Base-by-base conservation (phyloP, 768 basidiomycete species). In the Roridomyces roridus region DNA sequence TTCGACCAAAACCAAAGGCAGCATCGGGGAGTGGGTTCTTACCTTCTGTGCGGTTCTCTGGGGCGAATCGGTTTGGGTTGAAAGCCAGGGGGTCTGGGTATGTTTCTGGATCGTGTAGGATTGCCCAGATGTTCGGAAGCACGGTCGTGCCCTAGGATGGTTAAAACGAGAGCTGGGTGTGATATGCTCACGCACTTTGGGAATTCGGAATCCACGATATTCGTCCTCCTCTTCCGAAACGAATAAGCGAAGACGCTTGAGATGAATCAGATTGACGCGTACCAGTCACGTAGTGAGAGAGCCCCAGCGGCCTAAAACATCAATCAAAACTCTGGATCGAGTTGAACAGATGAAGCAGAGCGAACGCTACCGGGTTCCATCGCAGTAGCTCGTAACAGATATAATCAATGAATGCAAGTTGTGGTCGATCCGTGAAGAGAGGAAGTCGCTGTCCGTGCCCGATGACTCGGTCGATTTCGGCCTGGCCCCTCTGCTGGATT, bases 31-130 rank as follows among this genome's bases (percentile, higher is more conserved):
- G 65, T 35, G 66, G 67, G 45, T 77, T 78, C 51, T 72, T 69
- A 4, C 72, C 75, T 9, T 60, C 55, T 28, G 50, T 51, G 10
- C 37, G 46, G 45, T 77, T 74, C 45, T 63, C 64, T 42, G 68
- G 58, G 7, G 43, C 46, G 51, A 76, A 80, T 46, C 77, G 70
- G 28, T 72, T 68, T 10, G 77, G 74, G 46, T 72, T 70, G 60
- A 81, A 80, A 9, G 47, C 37, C 58, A 75, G 55, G n/a, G 78
- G 72, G 15, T 79, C 72, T 21, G 74, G 77, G 57, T 81, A 80
- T 31, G 65, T 55, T 11, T 59, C 59, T 17, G 67, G 64, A 50
- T 80, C 75, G 26, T 79, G 78, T n/a, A 79, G 71, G 15, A 80
- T 73, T 12, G 72, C 72, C 78, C 79, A 79, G 7, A 70, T 65